Percentiles rank a stretch among this genome's conserved stretches.
Conservation (phyloP, 495 filamentous ascomycete species). For the Hypoxylon intermedium region DNA sequence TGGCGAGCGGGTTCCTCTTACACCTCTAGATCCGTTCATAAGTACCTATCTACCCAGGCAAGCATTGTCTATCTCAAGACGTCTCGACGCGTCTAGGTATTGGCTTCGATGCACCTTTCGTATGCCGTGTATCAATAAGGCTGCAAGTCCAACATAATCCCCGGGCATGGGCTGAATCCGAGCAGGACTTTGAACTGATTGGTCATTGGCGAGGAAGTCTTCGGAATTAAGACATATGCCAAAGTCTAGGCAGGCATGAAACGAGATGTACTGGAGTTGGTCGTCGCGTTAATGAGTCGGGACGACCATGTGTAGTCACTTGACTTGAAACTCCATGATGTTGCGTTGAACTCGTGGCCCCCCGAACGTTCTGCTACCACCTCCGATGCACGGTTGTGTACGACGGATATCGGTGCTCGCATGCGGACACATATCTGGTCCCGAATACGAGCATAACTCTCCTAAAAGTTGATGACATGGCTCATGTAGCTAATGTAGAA, state of each 20-base stretch:
- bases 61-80: too few species aligned
- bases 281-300: too few species aligned
- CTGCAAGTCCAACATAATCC: too few species aligned
- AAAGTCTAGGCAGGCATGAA: not conserved
- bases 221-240: not conserved
- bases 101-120: conserved; percentile 2
- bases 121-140: not conserved
- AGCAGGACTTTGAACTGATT: not conserved
- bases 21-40: too few species aligned
- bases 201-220: too few species aligned
- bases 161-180: not conserved
- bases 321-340: not conserved
- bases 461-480: conserved; percentile 2
- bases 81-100: too few species aligned
- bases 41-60: too few species aligned
- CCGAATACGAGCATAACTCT: conserved; percentile 1
- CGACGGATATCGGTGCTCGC: conserved; percentile 19
- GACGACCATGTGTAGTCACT: too few species aligned
- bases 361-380: not conserved
- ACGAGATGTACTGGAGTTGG: not conserved
- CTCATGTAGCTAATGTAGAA: not conserved
- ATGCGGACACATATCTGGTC: too few species aligned
- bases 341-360: not conserved
- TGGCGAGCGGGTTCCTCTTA: too few species aligned
- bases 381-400: not conserved